phyloP scores from a whole-genome alignment of 768 basidiomycete species.

The Boletus barrowsii region DNA sequence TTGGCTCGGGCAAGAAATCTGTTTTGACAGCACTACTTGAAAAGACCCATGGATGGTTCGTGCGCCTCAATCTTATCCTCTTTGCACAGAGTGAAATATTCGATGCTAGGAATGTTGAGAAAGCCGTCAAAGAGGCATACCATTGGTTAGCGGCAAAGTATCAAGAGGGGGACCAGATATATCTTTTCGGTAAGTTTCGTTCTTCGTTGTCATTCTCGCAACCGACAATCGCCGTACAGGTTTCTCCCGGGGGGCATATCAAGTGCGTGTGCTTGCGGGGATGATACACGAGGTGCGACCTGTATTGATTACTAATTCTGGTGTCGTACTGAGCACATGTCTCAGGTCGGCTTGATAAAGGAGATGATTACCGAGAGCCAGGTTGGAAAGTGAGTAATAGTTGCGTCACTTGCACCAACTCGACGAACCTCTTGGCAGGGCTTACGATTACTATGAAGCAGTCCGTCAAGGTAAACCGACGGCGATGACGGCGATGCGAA shows the following conservation, averaged over 20 bases:
- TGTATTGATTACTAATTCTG: too few relatives aligned
- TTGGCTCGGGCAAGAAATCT: slow-evolving; percentile 18
- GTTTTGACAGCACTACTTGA: not conserved
- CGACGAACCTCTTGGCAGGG: slow-evolving; percentile 1
- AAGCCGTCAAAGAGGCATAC: slow-evolving; percentile 7
- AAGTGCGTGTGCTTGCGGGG: slow-evolving; percentile 35
- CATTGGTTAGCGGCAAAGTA: not conserved
- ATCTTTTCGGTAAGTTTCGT: slow-evolving; percentile 32
- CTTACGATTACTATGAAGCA: slow-evolving; percentile 1
- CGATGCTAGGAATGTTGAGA: slow-evolving; percentile 2
- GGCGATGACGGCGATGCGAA: slow-evolving; percentile 4
- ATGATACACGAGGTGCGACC: slow-evolving; percentile 35
- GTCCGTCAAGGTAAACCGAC: slow-evolving; percentile 2
- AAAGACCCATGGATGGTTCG: slow-evolving; percentile 3
- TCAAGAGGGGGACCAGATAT: slow-evolving; percentile 25
- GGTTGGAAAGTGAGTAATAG: slow-evolving; percentile 9
- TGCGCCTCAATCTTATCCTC: not conserved
- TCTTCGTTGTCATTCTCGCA: not conserved
- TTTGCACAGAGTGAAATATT: not conserved
- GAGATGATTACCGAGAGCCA: slow-evolving; percentile 14
- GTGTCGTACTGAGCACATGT: not conserved
- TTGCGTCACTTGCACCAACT: not conserved
- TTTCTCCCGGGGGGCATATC: slow-evolving; percentile 43
- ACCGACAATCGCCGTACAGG: slow-evolving; percentile 19
- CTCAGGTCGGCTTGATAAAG: slow-evolving; percentile 5